These are phyloP conservation scores for Entomophthora muscae DNA, from an alignment of 371 early-diverging fungal species.

Conservation along the genomic window DNA sequence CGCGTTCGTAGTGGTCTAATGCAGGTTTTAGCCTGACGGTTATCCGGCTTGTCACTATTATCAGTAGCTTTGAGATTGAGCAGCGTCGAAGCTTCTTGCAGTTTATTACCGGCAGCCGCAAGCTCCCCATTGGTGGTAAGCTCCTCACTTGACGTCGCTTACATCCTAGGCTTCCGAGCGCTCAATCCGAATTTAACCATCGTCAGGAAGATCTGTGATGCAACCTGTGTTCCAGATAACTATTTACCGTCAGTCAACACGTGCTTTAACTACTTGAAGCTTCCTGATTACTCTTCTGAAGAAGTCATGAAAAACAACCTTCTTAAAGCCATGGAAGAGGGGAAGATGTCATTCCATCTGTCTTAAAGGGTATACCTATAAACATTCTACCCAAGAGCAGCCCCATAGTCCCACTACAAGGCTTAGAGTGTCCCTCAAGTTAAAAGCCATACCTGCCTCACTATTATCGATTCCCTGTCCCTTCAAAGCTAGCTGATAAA, in stretches of 20 bases:
- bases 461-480: too few relatives aligned
- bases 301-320: slow-evolving; percentile 46
- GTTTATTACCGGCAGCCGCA: slow-evolving; percentile 81
- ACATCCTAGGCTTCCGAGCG: slow-evolving; percentile 36
- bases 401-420: too few relatives aligned
- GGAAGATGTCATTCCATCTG: slow-evolving; percentile 65
- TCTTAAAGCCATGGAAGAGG: slow-evolving; percentile 62
- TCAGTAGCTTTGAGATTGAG: slow-evolving; percentile 33
- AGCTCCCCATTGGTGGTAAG: slow-evolving; percentile 60
- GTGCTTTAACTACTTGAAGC: slow-evolving; percentile 85
- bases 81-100: slow-evolving; percentile 68
- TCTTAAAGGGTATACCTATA: too few relatives aligned
- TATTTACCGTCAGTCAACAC: slow-evolving; percentile 93
- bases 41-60: slow-evolving; percentile 36
- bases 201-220: slow-evolving; percentile 54
- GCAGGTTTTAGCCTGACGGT: slow-evolving; percentile 49
- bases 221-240: slow-evolving; percentile 48
- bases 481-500: too few relatives aligned
- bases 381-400: too few relatives aligned
- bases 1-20: slow-evolving; percentile 7
- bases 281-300: slow-evolving; percentile 62
- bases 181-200: slow-evolving; percentile 75
- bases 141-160: not conserved
- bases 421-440: too few relatives aligned
- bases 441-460: too few relatives aligned